Evolutionary conservation across 306 rosid genomes (phyloP).

Genomic region (Medicago ruthenica): DNA sequence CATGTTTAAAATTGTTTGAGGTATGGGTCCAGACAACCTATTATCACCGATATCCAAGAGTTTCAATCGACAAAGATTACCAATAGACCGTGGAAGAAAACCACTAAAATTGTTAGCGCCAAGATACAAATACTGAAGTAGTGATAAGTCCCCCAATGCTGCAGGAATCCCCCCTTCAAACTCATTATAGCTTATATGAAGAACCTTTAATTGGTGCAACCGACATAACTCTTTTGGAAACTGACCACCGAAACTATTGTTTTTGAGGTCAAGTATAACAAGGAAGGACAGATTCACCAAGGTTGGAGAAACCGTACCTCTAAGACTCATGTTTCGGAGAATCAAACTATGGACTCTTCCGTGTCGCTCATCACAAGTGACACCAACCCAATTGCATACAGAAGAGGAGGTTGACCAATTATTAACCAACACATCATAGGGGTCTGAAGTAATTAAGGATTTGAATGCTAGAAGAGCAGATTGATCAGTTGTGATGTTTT

Average conservation of each 20-base stretch:
- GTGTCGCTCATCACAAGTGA: constrained; percentile 28
- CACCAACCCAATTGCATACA: constrained; percentile 41
- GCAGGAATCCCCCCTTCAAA: constrained; percentile 28
- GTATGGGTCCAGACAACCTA: neutral
- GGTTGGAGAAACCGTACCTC: constrained; percentile 25
- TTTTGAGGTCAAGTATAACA: constrained; percentile 22
- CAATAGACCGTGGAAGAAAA: constrained; percentile 2
- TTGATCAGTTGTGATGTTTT: constrained; percentile 12
- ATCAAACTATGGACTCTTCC: constrained; percentile 14
- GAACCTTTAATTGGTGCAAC: neutral
- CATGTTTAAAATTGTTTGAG: neutral
- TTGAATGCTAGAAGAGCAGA: constrained; percentile 37
- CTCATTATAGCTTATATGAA: neutral
- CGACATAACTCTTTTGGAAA: constrained; percentile 9
- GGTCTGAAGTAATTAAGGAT: no score
- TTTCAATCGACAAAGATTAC: neutral
- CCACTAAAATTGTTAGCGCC: constrained; percentile 30
- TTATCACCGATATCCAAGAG: neutral
- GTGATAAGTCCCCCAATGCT: constrained; percentile 27
- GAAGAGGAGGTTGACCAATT: constrained; percentile 37
- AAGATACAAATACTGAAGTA: constrained; percentile 26
- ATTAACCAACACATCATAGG: constrained; percentile 11
- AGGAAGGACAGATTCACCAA: constrained; percentile 39
- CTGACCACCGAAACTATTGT: constrained; percentile 31
- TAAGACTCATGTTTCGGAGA: constrained; percentile 26